Conservation (phyloP, 805 yeast genomes). For the Tetrapisispora arboricola region DNA sequence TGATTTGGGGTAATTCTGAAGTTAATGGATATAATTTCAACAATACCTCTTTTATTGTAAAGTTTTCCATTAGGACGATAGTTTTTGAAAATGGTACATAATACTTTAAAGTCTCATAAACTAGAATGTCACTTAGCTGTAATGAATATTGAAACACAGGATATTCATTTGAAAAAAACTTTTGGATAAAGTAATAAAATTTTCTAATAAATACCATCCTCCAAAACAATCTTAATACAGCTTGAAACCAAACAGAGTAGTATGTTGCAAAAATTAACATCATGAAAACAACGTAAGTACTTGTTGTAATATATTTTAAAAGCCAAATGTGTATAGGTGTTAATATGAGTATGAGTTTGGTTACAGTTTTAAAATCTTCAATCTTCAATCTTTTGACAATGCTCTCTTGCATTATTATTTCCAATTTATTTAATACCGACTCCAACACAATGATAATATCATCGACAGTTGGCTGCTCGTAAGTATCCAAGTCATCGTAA, state of each 20-base stretch:
- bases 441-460: conserved; percentile 21
- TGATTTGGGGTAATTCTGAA: not conserved
- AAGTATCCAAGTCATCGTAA: conserved; percentile 9
- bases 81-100: conserved; percentile 10
- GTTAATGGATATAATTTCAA: conserved; percentile 11
- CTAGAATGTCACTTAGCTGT: not conserved
- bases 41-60: conserved; percentile 9
- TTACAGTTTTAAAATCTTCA: not conserved
- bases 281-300: conserved; percentile 8
- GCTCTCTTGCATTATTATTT: conserved; percentile 13
- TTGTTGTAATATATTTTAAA: conserved; percentile 8
- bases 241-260: conserved; percentile 24
- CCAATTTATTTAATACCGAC: conserved; percentile 19
- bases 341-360: conserved; percentile 4
- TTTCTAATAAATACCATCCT: conserved; percentile 15
- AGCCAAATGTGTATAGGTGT: conserved; percentile 17
- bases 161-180: not conserved
- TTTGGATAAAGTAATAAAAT: conserved; percentile 5
- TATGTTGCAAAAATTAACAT: conserved; percentile 8
- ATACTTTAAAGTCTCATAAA: not conserved
- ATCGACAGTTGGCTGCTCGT: conserved; percentile 27
- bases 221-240: conserved; percentile 22
- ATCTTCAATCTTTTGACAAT: not conserved
- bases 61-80: conserved; percentile 6
- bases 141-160: not conserved